Base-by-base conservation (phyloP, 495 filamentous ascomycete genomes). In the Penicillium parvum region DNA sequence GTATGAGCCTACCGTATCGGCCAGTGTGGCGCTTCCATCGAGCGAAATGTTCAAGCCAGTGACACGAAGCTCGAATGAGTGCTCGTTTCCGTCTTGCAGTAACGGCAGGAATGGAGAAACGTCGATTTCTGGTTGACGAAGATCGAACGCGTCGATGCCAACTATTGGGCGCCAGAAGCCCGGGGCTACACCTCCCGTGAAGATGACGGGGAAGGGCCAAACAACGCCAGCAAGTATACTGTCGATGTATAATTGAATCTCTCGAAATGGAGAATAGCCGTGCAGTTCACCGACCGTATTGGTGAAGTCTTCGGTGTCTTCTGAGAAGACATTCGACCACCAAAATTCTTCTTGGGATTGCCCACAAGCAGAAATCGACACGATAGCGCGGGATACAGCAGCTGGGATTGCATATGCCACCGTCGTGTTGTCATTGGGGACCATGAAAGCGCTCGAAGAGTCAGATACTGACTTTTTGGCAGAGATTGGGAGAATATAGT, bases 121-220 rank as follows among this genome's bases (percentile, higher is more conserved):
- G 55, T 95, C 90, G 47, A 95, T 86, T 53, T 92, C 85, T 43
- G 88, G 82, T 40, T 88, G 81, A 7, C 81, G 74, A 9, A 95
- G 68, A 55, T 95, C 89, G 57, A 88, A 95, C 1, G 87, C 79
- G 39, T 91, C 83, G 33, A 90, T 86, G 1, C 89, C 88, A 9
- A 88, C 88, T 47, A 95, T 82, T 1, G 90, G 90, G 0, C 86
- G 72, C 82, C 90, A 94, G 21, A 94, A 74, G 0, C 80, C 81
- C 1, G 90, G 90, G 2, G 82, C 83, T 1, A 96, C 78, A 3
- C 90, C 90, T 4, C 90, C 89, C 4, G 89, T 94, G 50, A 95
- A 96, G 25, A 95, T 87, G 20, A 90, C 71, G 0, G 87, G 85
- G 45, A 91, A 92, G 3, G 90, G 89, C 86, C 85, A 94, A 5